Evolutionary conservation across 345 rosid species (phyloP).

Genomic region (Theobroma cacao): DNA sequence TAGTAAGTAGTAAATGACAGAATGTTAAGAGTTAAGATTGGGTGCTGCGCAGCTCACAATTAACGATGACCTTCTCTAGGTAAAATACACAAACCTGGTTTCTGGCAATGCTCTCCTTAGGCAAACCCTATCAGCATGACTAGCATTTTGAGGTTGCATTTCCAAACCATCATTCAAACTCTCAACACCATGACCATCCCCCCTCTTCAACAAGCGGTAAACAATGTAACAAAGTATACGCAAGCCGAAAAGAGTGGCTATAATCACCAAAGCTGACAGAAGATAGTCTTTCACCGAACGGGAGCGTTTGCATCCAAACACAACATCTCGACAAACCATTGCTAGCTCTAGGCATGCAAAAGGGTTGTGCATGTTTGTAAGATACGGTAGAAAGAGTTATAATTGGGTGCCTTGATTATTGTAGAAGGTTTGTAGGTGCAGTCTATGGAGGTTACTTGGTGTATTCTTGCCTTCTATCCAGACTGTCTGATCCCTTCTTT

Average conservation of each 20-base stretch:
- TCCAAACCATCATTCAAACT: constrained; percentile 1
- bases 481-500: constrained; percentile 20
- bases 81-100: not conserved
- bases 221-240: constrained; percentile 29
- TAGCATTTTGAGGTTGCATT: not conserved
- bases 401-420: constrained; percentile 10
- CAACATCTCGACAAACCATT: constrained; percentile 40
- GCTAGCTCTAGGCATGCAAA: not conserved
- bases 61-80: not conserved
- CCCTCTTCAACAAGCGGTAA: constrained; percentile 26
- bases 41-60: not conserved
- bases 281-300: constrained; percentile 27
- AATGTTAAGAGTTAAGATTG: not conserved
- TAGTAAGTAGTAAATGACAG: not conserved
- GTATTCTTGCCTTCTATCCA: constrained; percentile 27
- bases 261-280: constrained; percentile 31
- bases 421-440: not conserved
- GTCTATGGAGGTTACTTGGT: not conserved
- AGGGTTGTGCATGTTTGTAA: not conserved
- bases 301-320: constrained; percentile 33
- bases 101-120: not conserved
- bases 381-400: not conserved
- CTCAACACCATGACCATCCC: not conserved
- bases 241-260: constrained; percentile 31
- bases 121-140: not conserved